Evolutionary conservation across 371 early-diverging fungal genomes (phyloP).

Genomic region (Dinochytrium kinnereticum): DNA sequence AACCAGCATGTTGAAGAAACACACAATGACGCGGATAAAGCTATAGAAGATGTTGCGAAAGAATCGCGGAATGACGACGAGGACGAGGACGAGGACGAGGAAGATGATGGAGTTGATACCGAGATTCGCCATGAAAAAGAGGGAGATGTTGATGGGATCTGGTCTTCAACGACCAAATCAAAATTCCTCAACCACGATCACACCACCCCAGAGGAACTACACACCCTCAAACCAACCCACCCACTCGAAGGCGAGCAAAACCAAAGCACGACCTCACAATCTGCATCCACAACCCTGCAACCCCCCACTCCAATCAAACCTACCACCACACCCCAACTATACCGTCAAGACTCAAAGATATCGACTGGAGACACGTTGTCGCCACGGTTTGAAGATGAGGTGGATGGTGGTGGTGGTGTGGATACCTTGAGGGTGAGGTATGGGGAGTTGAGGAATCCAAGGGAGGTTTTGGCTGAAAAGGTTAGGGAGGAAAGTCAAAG

Average conservation of each 20-base stretch:
- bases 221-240: background rate
- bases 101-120: too few relatives aligned
- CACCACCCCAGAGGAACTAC: too few relatives aligned
- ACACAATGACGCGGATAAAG: background rate
- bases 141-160: too few relatives aligned
- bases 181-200: too few relatives aligned
- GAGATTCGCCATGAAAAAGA: too few relatives aligned
- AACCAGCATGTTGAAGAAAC: too few relatives aligned
- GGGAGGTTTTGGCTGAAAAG: background rate
- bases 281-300: too few relatives aligned
- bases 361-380: too few relatives aligned
- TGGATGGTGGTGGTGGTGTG: background rate
- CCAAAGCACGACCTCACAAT: too few relatives aligned
- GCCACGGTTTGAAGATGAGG: background rate
- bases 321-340: background rate
- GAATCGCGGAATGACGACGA: background rate
- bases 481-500: background rate
- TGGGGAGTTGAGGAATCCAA: background rate
- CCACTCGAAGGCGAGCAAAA: background rate
- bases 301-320: background rate
- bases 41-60: background rate
- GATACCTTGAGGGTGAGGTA: background rate
- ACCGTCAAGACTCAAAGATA: background rate
- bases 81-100: slow-evolving; percentile 5
- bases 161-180: too few relatives aligned